A percentile compares a stretch with the other conserved stretches of the same genome.
These are phyloP conservation scores for Globisporangium nunn DNA, from an alignment of 352 stramenopile species.

Conservation along the genomic window DNA sequence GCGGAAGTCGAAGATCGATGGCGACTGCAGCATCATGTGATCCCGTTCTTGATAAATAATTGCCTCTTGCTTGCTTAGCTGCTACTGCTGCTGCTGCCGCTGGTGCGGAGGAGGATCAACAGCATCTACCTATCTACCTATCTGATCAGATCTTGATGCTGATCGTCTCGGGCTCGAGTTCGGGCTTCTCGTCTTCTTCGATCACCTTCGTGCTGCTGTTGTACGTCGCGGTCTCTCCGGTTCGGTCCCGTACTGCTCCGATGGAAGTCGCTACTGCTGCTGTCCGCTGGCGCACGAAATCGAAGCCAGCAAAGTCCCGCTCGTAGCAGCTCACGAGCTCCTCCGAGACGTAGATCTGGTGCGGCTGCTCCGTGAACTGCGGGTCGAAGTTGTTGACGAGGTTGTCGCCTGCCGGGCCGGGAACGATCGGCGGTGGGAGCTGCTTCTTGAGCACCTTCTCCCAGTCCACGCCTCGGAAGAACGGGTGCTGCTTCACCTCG, in stretches of 20 bases:
- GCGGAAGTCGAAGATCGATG: conserved; percentile 11
- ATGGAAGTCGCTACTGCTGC: neutral
- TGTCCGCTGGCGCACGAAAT: conserved; percentile 52
- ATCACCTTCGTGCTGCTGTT: conserved; percentile 29
- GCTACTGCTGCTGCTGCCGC: too few relatives aligned
- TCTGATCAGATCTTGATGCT: conserved; percentile 51
- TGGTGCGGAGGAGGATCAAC: too few relatives aligned
- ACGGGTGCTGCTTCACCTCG: conserved; percentile 67
- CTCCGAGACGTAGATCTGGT: conserved; percentile 71
- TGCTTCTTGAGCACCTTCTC: conserved; percentile 64
- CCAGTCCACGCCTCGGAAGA: conserved; percentile 77
- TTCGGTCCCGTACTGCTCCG: neutral
- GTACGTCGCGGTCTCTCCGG: conserved; percentile 4
- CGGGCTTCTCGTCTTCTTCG: conserved; percentile 41
- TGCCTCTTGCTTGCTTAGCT: too few relatives aligned
- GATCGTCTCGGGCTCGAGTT: conserved; percentile 40
- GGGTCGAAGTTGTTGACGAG: conserved; percentile 83
- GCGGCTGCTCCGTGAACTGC: conserved; percentile 79
- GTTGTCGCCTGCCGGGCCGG: conserved; percentile 52
- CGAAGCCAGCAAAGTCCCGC: conserved; percentile 77
- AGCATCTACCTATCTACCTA: neutral
- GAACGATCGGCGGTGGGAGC: conserved; percentile 50
- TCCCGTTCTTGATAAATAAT: neutral
- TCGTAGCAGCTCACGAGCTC: conserved; percentile 61
- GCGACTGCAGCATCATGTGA: conserved; percentile 51